phyloP scores from a whole-genome alignment of 2,329 filamentous ascomycete genomes.

The Pseudogymnoascus sp. region DNA sequence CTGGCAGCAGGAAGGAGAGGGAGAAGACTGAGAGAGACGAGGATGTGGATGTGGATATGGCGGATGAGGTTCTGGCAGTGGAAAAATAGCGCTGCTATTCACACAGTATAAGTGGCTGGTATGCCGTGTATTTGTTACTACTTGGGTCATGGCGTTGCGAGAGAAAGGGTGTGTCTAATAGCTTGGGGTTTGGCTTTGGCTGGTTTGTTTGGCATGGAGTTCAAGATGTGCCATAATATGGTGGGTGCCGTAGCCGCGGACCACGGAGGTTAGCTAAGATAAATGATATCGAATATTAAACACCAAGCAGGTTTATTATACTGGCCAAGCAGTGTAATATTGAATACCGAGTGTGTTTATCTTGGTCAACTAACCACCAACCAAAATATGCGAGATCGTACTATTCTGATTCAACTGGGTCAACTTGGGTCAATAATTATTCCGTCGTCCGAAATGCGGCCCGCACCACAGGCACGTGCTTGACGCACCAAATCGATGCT shows the following conservation, averaged over 20 bases:
- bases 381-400: no score
- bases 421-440: background rate
- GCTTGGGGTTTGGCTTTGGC: background rate
- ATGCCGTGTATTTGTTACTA: constrained; percentile 3
- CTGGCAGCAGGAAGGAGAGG: background rate
- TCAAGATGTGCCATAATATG: background rate
- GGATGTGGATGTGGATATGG: constrained; percentile 6
- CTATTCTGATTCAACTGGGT: background rate
- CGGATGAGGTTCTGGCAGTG: background rate
- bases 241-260: background rate
- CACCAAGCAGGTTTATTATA: background rate
- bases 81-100: background rate
- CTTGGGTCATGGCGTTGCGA: background rate
- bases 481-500: background rate
- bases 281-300: background rate
- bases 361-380: background rate
- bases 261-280: background rate
- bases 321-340: background rate
- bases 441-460: constrained; percentile 7
- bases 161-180: background rate
- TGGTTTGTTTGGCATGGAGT: background rate
- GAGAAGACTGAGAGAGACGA: background rate
- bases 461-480: constrained; percentile 1
- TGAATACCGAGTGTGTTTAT: background rate
- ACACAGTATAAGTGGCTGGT: background rate